phyloP scores from a whole-genome alignment of 805 yeast genomes.

The Saturnispora besseyi region DNA sequence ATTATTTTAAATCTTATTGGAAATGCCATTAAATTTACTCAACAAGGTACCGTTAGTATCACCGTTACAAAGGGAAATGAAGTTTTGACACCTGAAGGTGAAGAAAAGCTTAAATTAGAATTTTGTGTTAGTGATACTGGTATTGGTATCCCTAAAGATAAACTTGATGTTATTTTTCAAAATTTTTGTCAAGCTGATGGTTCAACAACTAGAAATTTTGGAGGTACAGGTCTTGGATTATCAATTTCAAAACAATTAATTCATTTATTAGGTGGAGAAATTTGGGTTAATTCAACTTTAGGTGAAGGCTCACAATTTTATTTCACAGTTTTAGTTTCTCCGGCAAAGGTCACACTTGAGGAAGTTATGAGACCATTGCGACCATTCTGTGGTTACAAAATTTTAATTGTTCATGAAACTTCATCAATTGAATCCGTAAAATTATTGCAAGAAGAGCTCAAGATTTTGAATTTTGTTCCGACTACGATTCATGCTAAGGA shows the following conservation, averaged over 20 bases:
- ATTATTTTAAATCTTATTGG: slow-evolving; percentile 83
- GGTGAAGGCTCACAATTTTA: slow-evolving; percentile 79
- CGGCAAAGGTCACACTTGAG: slow-evolving; percentile 52
- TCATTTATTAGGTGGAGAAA: slow-evolving; percentile 88
- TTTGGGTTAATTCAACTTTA: slow-evolving; percentile 78
- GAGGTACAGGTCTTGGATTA: slow-evolving; percentile 86
- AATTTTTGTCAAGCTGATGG: slow-evolving; percentile 93
- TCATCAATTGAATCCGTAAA: slow-evolving; percentile 43
- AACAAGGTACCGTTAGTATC: slow-evolving; percentile 70
- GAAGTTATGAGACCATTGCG: slow-evolving; percentile 59
- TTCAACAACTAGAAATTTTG: slow-evolving; percentile 84
- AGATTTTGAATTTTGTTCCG: slow-evolving; percentile 52
- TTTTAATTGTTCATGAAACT: slow-evolving; percentile 60
- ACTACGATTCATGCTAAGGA: slow-evolving; percentile 36
- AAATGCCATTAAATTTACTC: slow-evolving; percentile 83
- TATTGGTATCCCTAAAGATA: slow-evolving; percentile 81
- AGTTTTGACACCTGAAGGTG: slow-evolving; percentile 22
- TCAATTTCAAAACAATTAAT: slow-evolving; percentile 82
- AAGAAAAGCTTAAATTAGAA: slow-evolving; percentile 50
- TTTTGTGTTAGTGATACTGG: slow-evolving; percentile 88
- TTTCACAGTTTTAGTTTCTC: slow-evolving; percentile 73
- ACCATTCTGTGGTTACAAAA: slow-evolving; percentile 64
- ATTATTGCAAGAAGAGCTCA: slow-evolving; percentile 43
- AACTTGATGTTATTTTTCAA: slow-evolving; percentile 76
- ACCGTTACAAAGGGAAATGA: slow-evolving; percentile 38